Base-by-base conservation (phyloP, 1,284 basidiomycete genomes). In the Xerocomus nothofagi region DNA sequence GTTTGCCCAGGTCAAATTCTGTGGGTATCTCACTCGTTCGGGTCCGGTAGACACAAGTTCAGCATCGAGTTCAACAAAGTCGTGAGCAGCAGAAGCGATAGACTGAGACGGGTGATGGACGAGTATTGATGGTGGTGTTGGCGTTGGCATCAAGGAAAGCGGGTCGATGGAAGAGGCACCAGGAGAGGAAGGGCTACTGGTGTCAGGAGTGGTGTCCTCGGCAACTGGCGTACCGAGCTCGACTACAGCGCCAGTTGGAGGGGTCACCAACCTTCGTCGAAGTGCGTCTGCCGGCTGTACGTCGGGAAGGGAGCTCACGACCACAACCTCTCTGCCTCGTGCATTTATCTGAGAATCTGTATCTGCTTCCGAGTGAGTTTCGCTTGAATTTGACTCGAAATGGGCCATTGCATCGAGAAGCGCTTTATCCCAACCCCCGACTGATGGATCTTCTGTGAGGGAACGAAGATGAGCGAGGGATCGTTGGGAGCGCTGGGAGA, bases 1-100 rank as follows among this genome's bases (percentile, higher is more conserved):
- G 70, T 95, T 91, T 63, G 77, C 81, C 61, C 84, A 81, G 0
- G 86, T 88, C 56, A 98, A 80, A 65, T 96, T 98, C 42, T 85
- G 73, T 0, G 96, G 96, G 84, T 91, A 99, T 23, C 79, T 79
- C 36, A 93, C 77, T 42, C 73, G 72, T 38, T 74, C 67, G 0
- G 81, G 78, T 2, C 93, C 91, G 23, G 79, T 74, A 49, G 85
- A 87, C 20, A 81, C 81, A 15, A 98, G 75, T 61, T 95, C 92
- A 21, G 79, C 79, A 57, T 90, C 80, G 44, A 94, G 75, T 48
- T 90, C 88, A 15, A 85, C 80, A 53, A 92, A 87, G 46, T 91
- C 86, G 46, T 76, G 76, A 8, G 94, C 93, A 30, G 93, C 74
- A 1, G 79, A 71, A 8, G 89, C 76, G 44, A 98, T 81, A 12